Conservation (phyloP, 2,329 filamentous ascomycete species). For the Phaeosphaeria sp. region DNA sequence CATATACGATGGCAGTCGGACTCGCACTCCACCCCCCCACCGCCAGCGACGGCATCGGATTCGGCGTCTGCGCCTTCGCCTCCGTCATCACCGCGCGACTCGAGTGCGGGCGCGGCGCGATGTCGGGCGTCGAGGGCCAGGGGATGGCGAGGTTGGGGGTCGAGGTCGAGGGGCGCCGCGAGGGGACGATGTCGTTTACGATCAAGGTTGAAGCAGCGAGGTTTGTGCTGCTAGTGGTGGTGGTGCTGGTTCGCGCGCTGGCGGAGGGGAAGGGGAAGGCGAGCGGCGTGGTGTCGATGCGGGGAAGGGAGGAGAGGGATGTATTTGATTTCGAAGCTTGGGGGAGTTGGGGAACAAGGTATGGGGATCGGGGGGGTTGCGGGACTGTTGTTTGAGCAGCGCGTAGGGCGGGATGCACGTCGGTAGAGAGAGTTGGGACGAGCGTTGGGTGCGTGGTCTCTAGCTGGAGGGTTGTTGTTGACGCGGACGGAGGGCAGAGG, state of each 20-base stretch:
- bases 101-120: slow-evolving; percentile 9
- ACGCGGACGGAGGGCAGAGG: slow-evolving; percentile 1
- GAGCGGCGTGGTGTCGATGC: slow-evolving; percentile 1
- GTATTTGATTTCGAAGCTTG: not conserved
- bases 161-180: slow-evolving; percentile 9
- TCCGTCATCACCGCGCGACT: slow-evolving; percentile 2
- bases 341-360: slow-evolving; percentile 1
- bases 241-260: not conserved
- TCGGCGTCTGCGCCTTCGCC: not conserved
- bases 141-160: slow-evolving; percentile 13
- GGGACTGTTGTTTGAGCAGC: slow-evolving; percentile 5
- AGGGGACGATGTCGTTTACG: not conserved
- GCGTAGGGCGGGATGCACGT: slow-evolving; percentile 25
- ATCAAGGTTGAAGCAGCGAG: not conserved
- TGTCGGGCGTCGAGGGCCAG: slow-evolving; percentile 17
- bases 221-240: slow-evolving; percentile 2
- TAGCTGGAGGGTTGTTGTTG: slow-evolving; percentile 10
- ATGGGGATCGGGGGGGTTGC: not conserved
- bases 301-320: not conserved
- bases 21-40: not conserved
- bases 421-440: slow-evolving; percentile 7
- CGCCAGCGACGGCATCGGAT: not conserved
- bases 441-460: slow-evolving; percentile 23
- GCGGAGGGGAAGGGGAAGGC: not conserved
- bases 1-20: too few species aligned